Evolutionary conservation across 495 filamentous ascomycete species (phyloP), one percentile per base, ranked within the genome.

Genomic region (Daldinia loculata): DNA sequence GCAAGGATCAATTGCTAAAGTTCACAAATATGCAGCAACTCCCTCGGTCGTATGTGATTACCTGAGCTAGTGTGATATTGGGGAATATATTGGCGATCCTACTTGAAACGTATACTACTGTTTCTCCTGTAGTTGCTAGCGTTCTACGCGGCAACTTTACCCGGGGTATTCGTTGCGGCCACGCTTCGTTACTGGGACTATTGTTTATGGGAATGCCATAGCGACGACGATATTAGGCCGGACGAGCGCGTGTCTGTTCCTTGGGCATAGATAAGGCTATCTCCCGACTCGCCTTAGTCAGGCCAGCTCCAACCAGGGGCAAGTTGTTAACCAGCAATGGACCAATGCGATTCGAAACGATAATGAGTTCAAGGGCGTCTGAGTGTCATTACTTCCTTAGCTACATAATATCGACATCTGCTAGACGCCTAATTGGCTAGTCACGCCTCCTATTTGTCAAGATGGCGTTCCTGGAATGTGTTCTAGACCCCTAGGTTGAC

Each of bases 1-100:
- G 15, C 63, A 38, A 48, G 67, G 74, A 66, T 76, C 55, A 63
- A 74, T 56, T 30, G 36, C 53, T 57, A 51, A 69, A 53, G 45
- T 69, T 51, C 61, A 27, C 34, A 43, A 43, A 45, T 41, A 61
- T 27, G 52, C n/a, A 50, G 27, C 26, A 66, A 64, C 32, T 59
- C 67, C 17, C 63, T 62, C 36, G 51, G 32, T 58, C 48, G 52
- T 29, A 68, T 36, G 53, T 32, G 29, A 39, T 38, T 63, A 56
- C 41, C 41, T 61, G 56, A 29, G 38, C 45, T 39, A 63, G 50
- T 30, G 71, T 56, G 27, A 50, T 62, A 53, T 67, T 27, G 12
- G 48, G 60, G 62, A 63, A 63, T 22, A 51, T 30, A 67, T 64
- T 70, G 39, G 64, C 30, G n/a, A 36, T 65, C 61, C 63, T 63